Percentiles rank a stretch among this genome's conserved stretches.
phyloP scores from a whole-genome alignment of 140 eudicot species.

The Anethum foeniculum region DNA sequence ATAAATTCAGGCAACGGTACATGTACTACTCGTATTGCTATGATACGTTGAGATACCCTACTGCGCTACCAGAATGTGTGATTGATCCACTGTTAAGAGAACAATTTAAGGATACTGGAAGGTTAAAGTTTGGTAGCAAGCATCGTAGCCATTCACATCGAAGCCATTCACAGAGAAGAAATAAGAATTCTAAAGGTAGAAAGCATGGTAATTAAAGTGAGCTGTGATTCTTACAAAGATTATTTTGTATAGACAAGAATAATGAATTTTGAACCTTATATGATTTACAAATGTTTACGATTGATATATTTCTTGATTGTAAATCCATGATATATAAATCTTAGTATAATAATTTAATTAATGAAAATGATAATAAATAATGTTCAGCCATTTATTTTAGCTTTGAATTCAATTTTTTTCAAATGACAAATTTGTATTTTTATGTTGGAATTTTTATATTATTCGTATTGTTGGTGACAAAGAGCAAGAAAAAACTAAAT shows the following conservation, averaged over 20 bases:
- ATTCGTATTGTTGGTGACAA: too few species aligned
- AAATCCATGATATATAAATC: neutral
- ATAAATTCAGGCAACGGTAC: constrained; percentile 42
- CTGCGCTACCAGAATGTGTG: constrained; percentile 65
- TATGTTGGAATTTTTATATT: too few species aligned
- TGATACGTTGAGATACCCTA: constrained; percentile 48
- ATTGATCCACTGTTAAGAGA: constrained; percentile 44
- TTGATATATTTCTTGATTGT: neutral
- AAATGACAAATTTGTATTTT: too few species aligned
- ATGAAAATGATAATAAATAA: neutral
- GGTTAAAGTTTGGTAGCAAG: constrained; percentile 37
- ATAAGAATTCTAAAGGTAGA: constrained; percentile 25
- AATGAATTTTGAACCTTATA: neutral
- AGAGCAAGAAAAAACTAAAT: too few species aligned
- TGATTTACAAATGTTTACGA: neutral
- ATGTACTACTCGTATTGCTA: constrained; percentile 82
- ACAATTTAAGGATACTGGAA: constrained; percentile 51
- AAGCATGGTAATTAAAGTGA: constrained; percentile 26
- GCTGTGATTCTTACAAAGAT: constrained; percentile 18
- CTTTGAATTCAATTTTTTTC: too few species aligned
- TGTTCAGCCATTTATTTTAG: neutral
- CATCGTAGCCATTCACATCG: constrained; percentile 31
- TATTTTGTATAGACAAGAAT: neutral
- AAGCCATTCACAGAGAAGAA: constrained; percentile 26
- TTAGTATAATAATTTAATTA: neutral